These are phyloP conservation scores for Chrysopogon serrulatus DNA, from an alignment of 176 grass and related monocot species.

Conservation along the genomic window DNA sequence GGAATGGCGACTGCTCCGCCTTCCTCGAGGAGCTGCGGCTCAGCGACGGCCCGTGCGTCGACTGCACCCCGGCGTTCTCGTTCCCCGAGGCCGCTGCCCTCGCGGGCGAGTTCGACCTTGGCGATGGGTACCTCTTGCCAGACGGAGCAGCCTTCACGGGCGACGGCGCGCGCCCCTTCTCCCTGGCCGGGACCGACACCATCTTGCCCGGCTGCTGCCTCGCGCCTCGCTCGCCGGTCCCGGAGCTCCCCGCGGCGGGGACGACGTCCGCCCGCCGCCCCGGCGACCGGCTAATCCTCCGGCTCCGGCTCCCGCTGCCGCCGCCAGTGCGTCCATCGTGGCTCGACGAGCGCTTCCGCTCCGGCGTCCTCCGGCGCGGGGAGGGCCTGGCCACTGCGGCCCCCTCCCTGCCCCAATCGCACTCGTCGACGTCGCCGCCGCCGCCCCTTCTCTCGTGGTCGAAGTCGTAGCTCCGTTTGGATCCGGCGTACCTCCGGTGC, in stretches of 20 bases:
- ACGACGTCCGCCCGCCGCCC: constrained; percentile 42
- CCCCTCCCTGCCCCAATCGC: constrained; percentile 42
- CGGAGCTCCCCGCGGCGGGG: neutral
- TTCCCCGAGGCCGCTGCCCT: constrained; percentile 30
- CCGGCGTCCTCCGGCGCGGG: constrained; percentile 65
- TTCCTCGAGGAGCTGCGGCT: constrained; percentile 85
- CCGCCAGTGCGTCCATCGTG: constrained; percentile 34
- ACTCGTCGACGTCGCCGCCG: constrained; percentile 30
- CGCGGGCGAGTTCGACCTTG: constrained; percentile 67
- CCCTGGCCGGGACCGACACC: constrained; percentile 70
- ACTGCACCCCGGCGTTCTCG: constrained; percentile 37
- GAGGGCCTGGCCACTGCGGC: constrained; percentile 53
- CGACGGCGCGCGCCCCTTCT: constrained; percentile 46
- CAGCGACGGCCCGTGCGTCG: constrained; percentile 47
- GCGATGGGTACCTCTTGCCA: constrained; percentile 61
- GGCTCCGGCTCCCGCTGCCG: constrained; percentile 42
- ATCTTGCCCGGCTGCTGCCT: constrained; percentile 67
- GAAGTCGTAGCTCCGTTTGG: constrained; percentile 91
- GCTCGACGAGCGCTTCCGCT: constrained; percentile 70
- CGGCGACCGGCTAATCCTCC: constrained; percentile 70
- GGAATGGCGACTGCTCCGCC: constrained; percentile 62
- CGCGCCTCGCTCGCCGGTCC: neutral
- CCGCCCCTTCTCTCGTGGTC: constrained; percentile 60
- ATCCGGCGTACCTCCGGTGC: constrained; percentile 56
- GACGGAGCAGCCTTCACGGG: constrained; percentile 30